A percentile compares a stretch with the other conserved stretches of the same genome.
These are phyloP conservation scores for Camellia granthamiana DNA, from an alignment of 148 eudicot genomes.

Conservation along the genomic window DNA sequence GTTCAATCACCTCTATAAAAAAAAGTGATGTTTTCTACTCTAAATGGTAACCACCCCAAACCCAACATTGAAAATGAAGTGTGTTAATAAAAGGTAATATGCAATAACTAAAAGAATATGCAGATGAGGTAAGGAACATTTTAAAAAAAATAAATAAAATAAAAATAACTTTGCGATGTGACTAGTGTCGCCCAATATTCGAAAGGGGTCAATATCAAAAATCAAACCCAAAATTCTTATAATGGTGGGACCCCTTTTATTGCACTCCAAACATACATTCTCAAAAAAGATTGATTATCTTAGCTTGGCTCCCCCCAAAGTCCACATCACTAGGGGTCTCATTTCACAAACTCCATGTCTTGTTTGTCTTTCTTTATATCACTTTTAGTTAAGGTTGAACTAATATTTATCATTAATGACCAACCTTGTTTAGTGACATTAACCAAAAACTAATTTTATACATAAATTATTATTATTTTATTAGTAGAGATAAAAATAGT, in stretches of 20 bases:
- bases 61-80: not conserved
- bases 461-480: too few relatives aligned
- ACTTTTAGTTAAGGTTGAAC: too few relatives aligned
- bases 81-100: not conserved
- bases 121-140: not conserved
- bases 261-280: not conserved
- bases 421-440: too few relatives aligned
- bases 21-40: too few relatives aligned
- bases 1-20: too few relatives aligned
- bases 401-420: too few relatives aligned
- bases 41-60: not conserved
- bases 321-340: too few relatives aligned
- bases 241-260: not conserved
- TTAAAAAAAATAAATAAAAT: not conserved
- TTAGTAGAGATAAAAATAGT: too few relatives aligned
- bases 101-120: not conserved
- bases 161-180: not conserved
- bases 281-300: not conserved
- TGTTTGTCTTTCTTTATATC: too few relatives aligned
- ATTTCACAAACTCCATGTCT: too few relatives aligned
- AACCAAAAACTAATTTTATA: too few relatives aligned
- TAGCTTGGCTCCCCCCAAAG: not conserved
- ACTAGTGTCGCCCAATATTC: not conserved
- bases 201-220: not conserved
- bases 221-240: not conserved